Base-by-base conservation (phyloP, 768 basidiomycete species). In the Rhodocollybia butyracea region DNA sequence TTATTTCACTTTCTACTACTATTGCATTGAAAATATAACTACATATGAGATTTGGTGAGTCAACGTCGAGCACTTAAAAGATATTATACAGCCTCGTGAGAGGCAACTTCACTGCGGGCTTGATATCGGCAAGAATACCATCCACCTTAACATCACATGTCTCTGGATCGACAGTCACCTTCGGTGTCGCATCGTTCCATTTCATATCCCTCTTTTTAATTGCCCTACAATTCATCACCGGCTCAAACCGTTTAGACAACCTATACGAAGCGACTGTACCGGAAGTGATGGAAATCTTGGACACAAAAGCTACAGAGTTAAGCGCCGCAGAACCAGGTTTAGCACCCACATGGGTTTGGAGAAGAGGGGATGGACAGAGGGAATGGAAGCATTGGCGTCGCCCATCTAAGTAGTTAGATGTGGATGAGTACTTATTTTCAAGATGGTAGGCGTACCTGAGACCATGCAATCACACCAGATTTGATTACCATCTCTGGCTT, bases 401-500 rank as follows among this genome's bases (percentile, higher is more conserved):
- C 97, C 97, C 86, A 99, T 90, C 90, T 95, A 60, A 6, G 59
- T 32, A 45, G 40, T 21, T 39, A 36, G 15, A 46, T 42, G 27
- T 41, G n/a, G n/a, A n/a, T n/a, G 12, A 17, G 21, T 50, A 13
- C 12, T 21, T 29, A 17, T 1, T 27, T 19, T 10, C 38, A 22
- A 17, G 5, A n/a, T n/a, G 34, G 42, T 15, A 46, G 7, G 13
- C 5, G 24, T 57, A 92, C 93, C 77, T 93, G 87, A 2, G 92
- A 86, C 83, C 87, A 93, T 10, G 80, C 91, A 61, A 98, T 95
- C 6, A 97, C 86, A 24, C 97, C 97, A 10, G 91, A 90, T 69
- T 98, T 99, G 60, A 98, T 76, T 39, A 98, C 87, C 88, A 93
- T 89, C 67, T 95, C 91, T 0, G 97, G 96, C 63, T 91, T 89